Evolutionary conservation across 2,329 filamentous ascomycete species (phyloP).

Genomic region (Stagonosporopsis cucurbitacearum): DNA sequence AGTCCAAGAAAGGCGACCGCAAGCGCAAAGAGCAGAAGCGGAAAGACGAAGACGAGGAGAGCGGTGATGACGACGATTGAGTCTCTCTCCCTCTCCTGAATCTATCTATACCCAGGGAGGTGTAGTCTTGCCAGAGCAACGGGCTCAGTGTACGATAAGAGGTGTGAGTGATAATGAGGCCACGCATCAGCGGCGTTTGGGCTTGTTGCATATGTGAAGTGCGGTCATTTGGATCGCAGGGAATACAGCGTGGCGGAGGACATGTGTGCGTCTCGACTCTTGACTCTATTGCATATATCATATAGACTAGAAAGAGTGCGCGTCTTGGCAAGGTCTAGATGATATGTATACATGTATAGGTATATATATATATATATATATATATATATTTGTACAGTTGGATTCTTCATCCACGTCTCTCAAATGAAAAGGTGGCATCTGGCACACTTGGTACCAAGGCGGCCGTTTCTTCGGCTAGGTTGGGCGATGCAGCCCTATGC

Average conservation of each 20-base stretch:
- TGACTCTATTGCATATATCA: background rate
- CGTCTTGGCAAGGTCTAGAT: background rate
- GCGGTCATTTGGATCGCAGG: background rate
- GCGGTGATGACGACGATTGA: conserved; percentile 42
- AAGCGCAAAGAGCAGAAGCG: conserved; percentile 44
- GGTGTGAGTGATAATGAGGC: background rate
- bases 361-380: too few relatives aligned
- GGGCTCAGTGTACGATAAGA: conserved; percentile 2
- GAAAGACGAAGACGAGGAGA: conserved; percentile 57
- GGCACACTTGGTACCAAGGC: too few relatives aligned
- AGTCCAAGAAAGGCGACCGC: conserved; percentile 44
- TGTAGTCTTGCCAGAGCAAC: background rate
- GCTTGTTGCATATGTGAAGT: background rate
- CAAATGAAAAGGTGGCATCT: too few relatives aligned
- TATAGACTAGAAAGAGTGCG: conserved; percentile 8
- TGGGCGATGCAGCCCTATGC: conserved; percentile 13
- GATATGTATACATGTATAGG: too few relatives aligned
- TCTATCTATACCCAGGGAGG: too few relatives aligned
- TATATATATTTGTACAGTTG: conserved; percentile 10
- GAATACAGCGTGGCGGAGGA: background rate
- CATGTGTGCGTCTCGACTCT: conserved; percentile 10
- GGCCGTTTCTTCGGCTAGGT: too few relatives aligned
- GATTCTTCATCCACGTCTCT: background rate
- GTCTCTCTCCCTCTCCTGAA: too few relatives aligned
- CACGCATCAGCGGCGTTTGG: conserved; percentile 13